phyloP scores from a whole-genome alignment of 2,329 filamentous ascomycete species.

The Gnomoniopsis sp. region DNA sequence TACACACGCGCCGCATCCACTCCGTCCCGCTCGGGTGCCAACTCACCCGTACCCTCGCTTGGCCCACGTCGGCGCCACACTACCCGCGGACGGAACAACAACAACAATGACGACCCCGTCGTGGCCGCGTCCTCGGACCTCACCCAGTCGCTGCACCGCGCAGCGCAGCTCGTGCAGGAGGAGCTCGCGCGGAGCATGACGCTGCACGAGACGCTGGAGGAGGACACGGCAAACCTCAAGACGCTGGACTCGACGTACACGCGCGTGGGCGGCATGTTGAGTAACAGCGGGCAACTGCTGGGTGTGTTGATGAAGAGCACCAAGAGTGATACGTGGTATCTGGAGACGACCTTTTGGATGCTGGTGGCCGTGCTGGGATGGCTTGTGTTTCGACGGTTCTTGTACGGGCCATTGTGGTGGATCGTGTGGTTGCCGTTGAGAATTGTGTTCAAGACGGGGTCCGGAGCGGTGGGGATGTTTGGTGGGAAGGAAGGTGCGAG shows the following conservation, averaged over 20 bases:
- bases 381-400: conserved; percentile 77
- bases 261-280: conserved; percentile 72
- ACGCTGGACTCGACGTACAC: conserved; percentile 79
- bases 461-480: conserved; percentile 46
- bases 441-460: conserved; percentile 59
- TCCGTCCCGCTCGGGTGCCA: conserved; percentile 29
- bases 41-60: conserved; percentile 27
- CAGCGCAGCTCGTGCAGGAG: conserved; percentile 79
- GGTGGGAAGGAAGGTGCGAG: conserved; percentile 32
- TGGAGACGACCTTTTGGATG: conserved; percentile 85
- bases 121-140: conserved; percentile 78
- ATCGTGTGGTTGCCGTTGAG: conserved; percentile 80
- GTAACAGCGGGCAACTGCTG: conserved; percentile 70
- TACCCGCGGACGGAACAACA: conserved; percentile 18
- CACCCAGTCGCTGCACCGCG: conserved; percentile 76
- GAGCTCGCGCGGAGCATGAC: conserved; percentile 86
- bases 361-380: conserved; percentile 74
- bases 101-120: conserved; percentile 60
- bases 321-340: conserved; percentile 97
- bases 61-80: conserved; percentile 8
- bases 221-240: conserved; percentile 78
- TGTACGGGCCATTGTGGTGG: conserved; percentile 92
- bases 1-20: conserved; percentile 35
- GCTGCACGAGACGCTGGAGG: conserved; percentile 81
- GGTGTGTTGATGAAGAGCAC: conserved; percentile 78